A percentile compares a stretch with the other conserved stretches of the same genome.
Evolutionary conservation across 768 basidiomycete species (phyloP).

Genomic region (Gloeopeniophorella convolvens): DNA sequence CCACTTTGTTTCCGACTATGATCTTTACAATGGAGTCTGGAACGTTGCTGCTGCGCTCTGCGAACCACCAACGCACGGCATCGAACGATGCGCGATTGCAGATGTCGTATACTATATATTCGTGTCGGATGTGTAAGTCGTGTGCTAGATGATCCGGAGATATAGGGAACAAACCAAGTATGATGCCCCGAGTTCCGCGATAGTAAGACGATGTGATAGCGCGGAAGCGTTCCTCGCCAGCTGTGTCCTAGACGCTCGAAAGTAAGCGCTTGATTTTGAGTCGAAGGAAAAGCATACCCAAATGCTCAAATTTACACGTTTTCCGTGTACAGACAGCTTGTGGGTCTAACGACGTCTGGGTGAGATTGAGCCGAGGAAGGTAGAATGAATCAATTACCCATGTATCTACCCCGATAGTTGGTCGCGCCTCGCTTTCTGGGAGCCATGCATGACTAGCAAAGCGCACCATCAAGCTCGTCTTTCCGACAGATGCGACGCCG

Average conservation of each 20-base stretch:
- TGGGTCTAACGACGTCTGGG: slow-evolving; percentile 49
- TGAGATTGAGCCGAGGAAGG: not conserved
- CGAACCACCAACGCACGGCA: slow-evolving; percentile 83
- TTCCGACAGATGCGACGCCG: slow-evolving; percentile 84
- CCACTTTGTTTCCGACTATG: slow-evolving; percentile 61
- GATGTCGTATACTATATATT: slow-evolving; percentile 98
- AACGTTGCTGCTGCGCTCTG: slow-evolving; percentile 89
- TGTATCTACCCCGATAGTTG: slow-evolving; percentile 80
- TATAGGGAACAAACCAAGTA: slow-evolving; percentile 57
- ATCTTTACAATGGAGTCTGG: slow-evolving; percentile 82
- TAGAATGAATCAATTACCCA: slow-evolving; percentile 42
- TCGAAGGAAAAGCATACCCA: slow-evolving; percentile 76
- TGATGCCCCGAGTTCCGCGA: slow-evolving; percentile 76
- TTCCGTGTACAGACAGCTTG: slow-evolving; percentile 80
- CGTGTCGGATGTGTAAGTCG: no score
- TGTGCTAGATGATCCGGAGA: no score
- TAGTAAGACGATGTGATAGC: slow-evolving; percentile 95
- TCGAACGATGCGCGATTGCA: slow-evolving; percentile 89
- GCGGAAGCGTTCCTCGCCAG: slow-evolving; percentile 92
- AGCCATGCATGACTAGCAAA: slow-evolving; percentile 96
- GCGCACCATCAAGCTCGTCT: slow-evolving; percentile 80
- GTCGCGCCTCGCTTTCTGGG: slow-evolving; percentile 78
- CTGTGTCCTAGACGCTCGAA: slow-evolving; percentile 61
- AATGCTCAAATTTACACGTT: slow-evolving; percentile 86
- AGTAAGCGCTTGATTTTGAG: not conserved